These are phyloP conservation scores for Chaetomiaceae sp. DNA, from an alignment of 2,329 filamentous ascomycete species.

Conservation along the genomic window DNA sequence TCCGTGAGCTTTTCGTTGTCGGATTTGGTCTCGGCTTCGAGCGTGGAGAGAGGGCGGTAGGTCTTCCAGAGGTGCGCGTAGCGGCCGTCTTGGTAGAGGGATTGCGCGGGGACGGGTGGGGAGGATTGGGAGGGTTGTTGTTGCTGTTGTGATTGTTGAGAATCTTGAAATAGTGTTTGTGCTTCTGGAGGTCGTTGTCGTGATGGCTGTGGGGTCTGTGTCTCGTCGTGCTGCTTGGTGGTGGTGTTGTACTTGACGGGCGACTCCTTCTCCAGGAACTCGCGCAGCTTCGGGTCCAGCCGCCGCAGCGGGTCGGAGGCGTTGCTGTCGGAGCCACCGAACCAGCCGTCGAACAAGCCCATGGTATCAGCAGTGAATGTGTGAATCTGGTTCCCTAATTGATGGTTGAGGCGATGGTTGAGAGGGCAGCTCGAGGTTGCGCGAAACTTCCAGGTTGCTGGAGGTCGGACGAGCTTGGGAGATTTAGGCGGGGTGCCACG, in stretches of 20 bases:
- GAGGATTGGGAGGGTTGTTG: conserved; percentile 12
- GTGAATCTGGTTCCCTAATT: too few relatives aligned
- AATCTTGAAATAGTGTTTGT: too few relatives aligned
- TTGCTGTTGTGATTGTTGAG: neutral
- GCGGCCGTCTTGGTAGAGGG: conserved; percentile 54
- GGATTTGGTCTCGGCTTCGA: conserved; percentile 63
- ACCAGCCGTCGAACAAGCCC: conserved; percentile 53
- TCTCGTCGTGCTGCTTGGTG: conserved; percentile 15
- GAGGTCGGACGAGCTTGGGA: neutral
- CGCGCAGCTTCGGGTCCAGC: conserved; percentile 75
- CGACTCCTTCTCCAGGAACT: conserved; percentile 78
- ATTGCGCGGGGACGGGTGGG: conserved; percentile 40
- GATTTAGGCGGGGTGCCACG: neutral
- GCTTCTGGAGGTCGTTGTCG: conserved; percentile 9
- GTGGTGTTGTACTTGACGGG: conserved; percentile 57
- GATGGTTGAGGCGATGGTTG: too few relatives aligned
- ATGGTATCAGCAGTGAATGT: conserved; percentile 31
- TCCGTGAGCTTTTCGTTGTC: conserved; percentile 76
- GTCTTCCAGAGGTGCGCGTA: conserved; percentile 88
- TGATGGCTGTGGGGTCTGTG: conserved; percentile 17
- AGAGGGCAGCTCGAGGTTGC: too few relatives aligned
- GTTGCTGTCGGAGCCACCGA: conserved; percentile 38
- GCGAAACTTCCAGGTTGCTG: too few relatives aligned
- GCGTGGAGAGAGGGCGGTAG: conserved; percentile 66
- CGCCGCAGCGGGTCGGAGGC: conserved; percentile 61